Conservation (phyloP, 106 monocot species). For the Cymbidium sinense region DNA sequence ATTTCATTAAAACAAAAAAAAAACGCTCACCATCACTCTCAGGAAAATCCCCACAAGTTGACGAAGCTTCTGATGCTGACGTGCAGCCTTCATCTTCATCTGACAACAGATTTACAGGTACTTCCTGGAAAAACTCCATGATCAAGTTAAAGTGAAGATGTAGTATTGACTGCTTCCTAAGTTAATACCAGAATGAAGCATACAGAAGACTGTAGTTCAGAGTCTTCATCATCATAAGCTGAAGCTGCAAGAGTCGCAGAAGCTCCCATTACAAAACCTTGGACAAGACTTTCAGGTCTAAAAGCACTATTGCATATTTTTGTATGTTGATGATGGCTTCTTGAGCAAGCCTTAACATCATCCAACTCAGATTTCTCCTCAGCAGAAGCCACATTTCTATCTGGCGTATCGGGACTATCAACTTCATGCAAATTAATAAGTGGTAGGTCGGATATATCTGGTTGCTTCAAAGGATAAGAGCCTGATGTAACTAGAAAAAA, state of each 20-base stretch:
- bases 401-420: slow-evolving; percentile 17
- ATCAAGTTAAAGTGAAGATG: slow-evolving; percentile 1
- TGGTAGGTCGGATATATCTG: slow-evolving; percentile 6
- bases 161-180: not conserved
- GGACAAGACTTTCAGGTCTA: slow-evolving; percentile 9
- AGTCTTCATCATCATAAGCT: slow-evolving; percentile 11
- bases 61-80: slow-evolving; percentile 15
- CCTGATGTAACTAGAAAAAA: slow-evolving; percentile 25
- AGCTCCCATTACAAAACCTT: slow-evolving; percentile 9
- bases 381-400: slow-evolving; percentile 15
- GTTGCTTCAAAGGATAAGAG: slow-evolving; percentile 6
- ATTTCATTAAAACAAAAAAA: not conserved
- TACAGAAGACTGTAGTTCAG: slow-evolving; percentile 25
- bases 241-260: slow-evolving; percentile 10
- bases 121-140: slow-evolving; percentile 22
- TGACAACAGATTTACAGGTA: slow-evolving; percentile 22
- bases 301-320: slow-evolving; percentile 14
- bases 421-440: slow-evolving; percentile 23
- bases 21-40: not conserved
- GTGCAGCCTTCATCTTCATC: slow-evolving; percentile 34
- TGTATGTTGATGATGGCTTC: slow-evolving; percentile 9
- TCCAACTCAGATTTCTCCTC: slow-evolving; percentile 27
- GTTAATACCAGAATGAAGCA: not conserved
- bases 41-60: slow-evolving; percentile 10
- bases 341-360: slow-evolving; percentile 19